Evolutionary conservation across 192 early-diverging fungal species (phyloP).

Genomic region (Globomyces pollinis-pini): DNA sequence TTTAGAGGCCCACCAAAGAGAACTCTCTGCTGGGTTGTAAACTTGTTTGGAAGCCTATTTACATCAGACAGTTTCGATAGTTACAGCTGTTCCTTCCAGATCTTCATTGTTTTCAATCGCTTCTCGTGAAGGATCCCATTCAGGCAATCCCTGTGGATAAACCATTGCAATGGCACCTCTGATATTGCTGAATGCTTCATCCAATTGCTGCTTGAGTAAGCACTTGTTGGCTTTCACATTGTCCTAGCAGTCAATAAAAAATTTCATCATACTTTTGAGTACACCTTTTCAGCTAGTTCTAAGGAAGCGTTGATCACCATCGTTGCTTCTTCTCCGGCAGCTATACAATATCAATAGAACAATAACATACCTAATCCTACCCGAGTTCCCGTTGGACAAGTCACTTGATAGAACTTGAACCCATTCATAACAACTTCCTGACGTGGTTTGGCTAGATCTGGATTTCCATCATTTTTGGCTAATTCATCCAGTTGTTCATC

Average conservation of each 20-base stretch:
- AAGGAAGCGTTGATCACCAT: slow-evolving; percentile 32
- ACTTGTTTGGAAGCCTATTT: slow-evolving; percentile 39
- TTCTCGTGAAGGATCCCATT: slow-evolving; percentile 42
- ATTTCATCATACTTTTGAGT: too few relatives aligned
- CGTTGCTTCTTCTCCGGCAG: slow-evolving; percentile 20
- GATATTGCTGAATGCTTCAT: slow-evolving; percentile 32
- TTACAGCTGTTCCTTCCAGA: slow-evolving; percentile 39
- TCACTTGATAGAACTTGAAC: slow-evolving; percentile 29
- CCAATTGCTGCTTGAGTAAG: slow-evolving; percentile 20
- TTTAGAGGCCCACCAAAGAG: slow-evolving; percentile 56
- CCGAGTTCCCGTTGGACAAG: slow-evolving; percentile 49
- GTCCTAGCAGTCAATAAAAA: slow-evolving; percentile 1
- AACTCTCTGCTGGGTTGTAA: slow-evolving; percentile 21
- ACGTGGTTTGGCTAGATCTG: too few relatives aligned
- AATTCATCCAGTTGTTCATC: slow-evolving; percentile 51
- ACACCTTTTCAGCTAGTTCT: slow-evolving; percentile 30
- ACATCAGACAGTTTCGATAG: neutral
- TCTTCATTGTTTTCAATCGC: slow-evolving; percentile 48
- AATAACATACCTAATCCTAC: slow-evolving; percentile 37
- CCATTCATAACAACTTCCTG: slow-evolving; percentile 28
- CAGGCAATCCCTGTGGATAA: slow-evolving; percentile 49
- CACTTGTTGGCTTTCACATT: slow-evolving; percentile 34
- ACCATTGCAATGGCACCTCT: slow-evolving; percentile 43
- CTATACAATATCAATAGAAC: too few relatives aligned
- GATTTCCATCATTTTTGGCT: slow-evolving; percentile 9